Base-by-base conservation (phyloP, 192 early-diverging fungal genomes). In the Entomortierella beljakovae region DNA sequence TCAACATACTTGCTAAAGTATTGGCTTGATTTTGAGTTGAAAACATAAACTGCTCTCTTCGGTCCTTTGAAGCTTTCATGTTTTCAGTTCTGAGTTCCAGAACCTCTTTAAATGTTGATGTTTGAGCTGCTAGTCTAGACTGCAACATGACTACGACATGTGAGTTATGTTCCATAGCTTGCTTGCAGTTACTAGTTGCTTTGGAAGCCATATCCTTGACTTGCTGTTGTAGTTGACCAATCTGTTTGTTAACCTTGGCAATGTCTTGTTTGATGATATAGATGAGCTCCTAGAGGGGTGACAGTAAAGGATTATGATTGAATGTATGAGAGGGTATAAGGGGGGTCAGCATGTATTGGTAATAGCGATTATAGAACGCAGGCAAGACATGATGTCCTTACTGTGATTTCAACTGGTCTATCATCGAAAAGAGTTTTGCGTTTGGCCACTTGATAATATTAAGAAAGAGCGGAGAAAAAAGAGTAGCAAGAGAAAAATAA, bases 401-500 rank as follows among this genome's bases (percentile, higher is more conserved):
- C 88, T 66, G 93, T 96, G 67, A 99, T 98, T 70, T 99, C 97
- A 13, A 90, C 87, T n/a, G 97, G 95, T 71, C 90, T 91, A 85
- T 99, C 98, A 82, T 99, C 97, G 67, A 99, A 98, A 57, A 99
- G 82, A 6, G 97, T 94, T 77, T 96, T 96, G 54, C 94, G 86
- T 59, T 96, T 95, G 18, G 98, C 98, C 70, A 99, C 87, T 81
- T n/a, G n/a, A n/a, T n/a, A n/a, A n/a, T n/a, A n/a, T n/a, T n/a
- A n/a, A n/a, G n/a, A n/a, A n/a, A n/a, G n/a, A n/a, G n/a, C n/a
- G n/a, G n/a, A n/a, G n/a, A 50, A 58, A 29, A 33, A 20, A 31
- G 6, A 59, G 18, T 22, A 34, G 25, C n/a, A 51, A 42, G 25
- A 61, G 6, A 59, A 72, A 58, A 58, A n/a, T 20, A 46, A 20